Base-by-base conservation (phyloP, 495 filamentous ascomycete species). In the Eremomyces bilateralis region DNA sequence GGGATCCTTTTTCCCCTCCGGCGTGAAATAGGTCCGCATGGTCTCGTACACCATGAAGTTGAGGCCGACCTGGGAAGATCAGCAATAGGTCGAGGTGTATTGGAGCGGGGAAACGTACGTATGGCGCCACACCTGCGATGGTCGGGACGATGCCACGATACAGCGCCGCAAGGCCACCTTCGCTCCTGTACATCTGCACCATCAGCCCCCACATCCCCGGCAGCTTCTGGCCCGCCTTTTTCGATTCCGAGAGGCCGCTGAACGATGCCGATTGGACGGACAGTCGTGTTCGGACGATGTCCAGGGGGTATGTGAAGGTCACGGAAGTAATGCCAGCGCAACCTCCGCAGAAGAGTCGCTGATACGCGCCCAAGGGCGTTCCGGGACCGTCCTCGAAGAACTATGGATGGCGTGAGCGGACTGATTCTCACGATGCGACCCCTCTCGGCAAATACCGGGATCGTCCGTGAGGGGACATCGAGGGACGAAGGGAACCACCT, bases 11-110 rank as follows among this genome's bases (percentile, higher is more conserved):
- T 92, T 71, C 10, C 88, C 90, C 32, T 92, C 81, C 0, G 73
- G 73, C 0, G 88, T 97, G 41, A 97, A 58, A 40, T 77, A 76
- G 42, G 73, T 71, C 34, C 88, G 73, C 37, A 85, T 69, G 11
- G 70, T 72, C 54, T 97, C 88, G 52, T 97, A 97, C 17, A 73
- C 79, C 80, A 95, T 95, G 59, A 97, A 97, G 53, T 95, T 97
- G 31, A 97, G 60, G 20, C 88, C 88, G 31, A 93, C 82, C 79
- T 92, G 44, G 10, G 31, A 34, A 20, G 6, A 29, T 22, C 18
- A 36, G 37, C 34, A 47, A 58, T 36, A 58, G 46, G 21, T 31
- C 18, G n/a, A 38, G 6, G 12, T 10, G 20, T 20, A 8, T 38
- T 6, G 15, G 20, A 32, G 8, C 11, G 33, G 18, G 16, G 15